Conservation (phyloP, 2,329 filamentous ascomycete species). For the Pyrenochaeta sp. region DNA sequence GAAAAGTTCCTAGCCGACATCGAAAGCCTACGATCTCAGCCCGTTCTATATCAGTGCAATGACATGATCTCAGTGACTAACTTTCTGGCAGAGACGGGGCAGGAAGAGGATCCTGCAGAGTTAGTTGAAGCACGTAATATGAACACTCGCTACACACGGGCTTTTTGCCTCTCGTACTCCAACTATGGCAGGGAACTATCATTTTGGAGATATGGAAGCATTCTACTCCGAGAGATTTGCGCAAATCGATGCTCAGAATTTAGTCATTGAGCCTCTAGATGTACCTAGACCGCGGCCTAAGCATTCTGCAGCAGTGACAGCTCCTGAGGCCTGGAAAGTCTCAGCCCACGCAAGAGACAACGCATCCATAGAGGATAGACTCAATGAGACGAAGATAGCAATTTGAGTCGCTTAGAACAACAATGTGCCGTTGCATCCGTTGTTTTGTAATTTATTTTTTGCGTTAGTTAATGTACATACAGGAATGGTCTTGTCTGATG, state of each 20-base stretch:
- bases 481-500: no score
- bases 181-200: constrained; percentile 24
- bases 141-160: constrained; percentile 15
- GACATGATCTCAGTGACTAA: constrained; percentile 19
- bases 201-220: constrained; percentile 22
- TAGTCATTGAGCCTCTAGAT: constrained; percentile 11
- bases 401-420: no score
- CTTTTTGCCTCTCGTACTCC: constrained; percentile 13
- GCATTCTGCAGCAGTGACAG: constrained; percentile 11
- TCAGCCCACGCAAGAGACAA: constrained; percentile 9
- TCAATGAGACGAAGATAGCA: no score
- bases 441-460: no score
- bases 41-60: constrained; percentile 16
- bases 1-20: constrained; percentile 15
- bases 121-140: constrained; percentile 7
- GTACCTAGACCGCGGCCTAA: constrained; percentile 8
- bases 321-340: constrained; percentile 13
- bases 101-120: constrained; percentile 16
- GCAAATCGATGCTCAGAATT: constrained; percentile 17
- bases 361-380: background rate
- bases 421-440: no score
- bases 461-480: no score
- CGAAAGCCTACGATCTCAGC: constrained; percentile 9
- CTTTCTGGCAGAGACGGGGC: constrained; percentile 19
- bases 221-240: constrained; percentile 23